Evolutionary conservation across 108 stramenopile genomes (phyloP), one percentile per base, ranked within the genome.

Genomic region (Nitzschia putrida): DNA sequence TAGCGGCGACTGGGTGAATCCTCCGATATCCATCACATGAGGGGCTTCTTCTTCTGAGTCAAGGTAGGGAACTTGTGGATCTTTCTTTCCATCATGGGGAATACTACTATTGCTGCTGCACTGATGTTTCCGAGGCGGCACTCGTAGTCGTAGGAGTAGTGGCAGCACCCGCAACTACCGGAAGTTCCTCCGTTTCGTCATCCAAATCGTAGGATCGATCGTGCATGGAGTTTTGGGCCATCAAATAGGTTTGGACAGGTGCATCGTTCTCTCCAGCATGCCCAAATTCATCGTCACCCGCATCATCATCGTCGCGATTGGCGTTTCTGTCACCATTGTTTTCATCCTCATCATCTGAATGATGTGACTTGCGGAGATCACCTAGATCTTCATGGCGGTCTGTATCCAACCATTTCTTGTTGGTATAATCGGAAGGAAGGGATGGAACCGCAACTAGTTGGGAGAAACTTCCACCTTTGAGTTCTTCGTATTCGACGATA

Each of bases 301-400:
- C 9, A 61, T 43, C 60, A 5, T 61, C 60, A n/a, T 61, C 60
- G 20, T 61, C 60, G 21, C 60, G 41, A 9, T 11, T 22, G 9
- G 22, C 10, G 12, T 34, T 24, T 13, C 44, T 44, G 8, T 7
- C 12, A 13, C 12, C 8, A 13, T n/a, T 8, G 53, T 18, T 53
- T n/a, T n/a, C n/a, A n/a, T n/a, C n/a, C n/a, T n/a, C n/a, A n/a
- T n/a, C n/a, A n/a, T n/a, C n/a, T n/a, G n/a, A n/a, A 11, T 23
- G 57, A 34, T 22, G 14, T 10, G 18, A 24, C 22, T 43, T 21
- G n/a, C 4, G 11, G 26, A 61, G 41, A 41, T 61, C 60, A 5
- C 60, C 60, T 16, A 61, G 21, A 21, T 61, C 60, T 20, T 61
- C 60, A 61, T 61, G 60, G 41, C 43, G 41, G 41, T 61, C 60